Evolutionary conservation across 1,284 basidiomycete species (phyloP).

Genomic region (Cystobasidium sp.): DNA sequence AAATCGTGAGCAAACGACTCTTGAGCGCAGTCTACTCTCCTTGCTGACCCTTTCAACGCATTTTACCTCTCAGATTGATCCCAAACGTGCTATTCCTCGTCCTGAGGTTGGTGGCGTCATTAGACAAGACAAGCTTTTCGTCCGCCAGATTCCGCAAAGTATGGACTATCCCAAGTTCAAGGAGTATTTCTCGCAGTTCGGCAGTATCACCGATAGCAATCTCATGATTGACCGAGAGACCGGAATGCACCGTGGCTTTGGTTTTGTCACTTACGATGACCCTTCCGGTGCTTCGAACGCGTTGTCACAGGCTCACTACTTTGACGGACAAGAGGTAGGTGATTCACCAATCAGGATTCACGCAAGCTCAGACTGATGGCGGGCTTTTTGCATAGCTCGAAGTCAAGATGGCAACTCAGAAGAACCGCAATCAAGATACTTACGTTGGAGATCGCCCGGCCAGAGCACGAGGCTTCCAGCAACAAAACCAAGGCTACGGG

Average conservation of each 20-base stretch:
- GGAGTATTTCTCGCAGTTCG: conserved; percentile 84
- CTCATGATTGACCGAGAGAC: conserved; percentile 99
- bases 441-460: conserved; percentile 38
- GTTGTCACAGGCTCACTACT: conserved; percentile 53
- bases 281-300: conserved; percentile 78
- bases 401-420: conserved; percentile 44
- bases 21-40: not conserved
- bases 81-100: conserved; percentile 96
- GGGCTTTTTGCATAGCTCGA: conserved; percentile 22
- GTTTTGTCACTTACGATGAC: conserved; percentile 90
- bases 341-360: too few species aligned
- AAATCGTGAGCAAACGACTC: conserved; percentile 69
- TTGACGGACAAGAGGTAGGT: conserved; percentile 56
- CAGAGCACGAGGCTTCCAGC: conserved; percentile 23
- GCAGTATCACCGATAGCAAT: conserved; percentile 92
- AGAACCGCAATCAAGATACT: conserved; percentile 30
- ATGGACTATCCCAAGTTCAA: conserved; percentile 94
- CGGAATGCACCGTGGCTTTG: conserved; percentile 93
- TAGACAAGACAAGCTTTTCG: conserved; percentile 69
- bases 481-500: conserved; percentile 39
- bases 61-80: conserved; percentile 77
- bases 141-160: conserved; percentile 87
- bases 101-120: conserved; percentile 64
- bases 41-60: not conserved
- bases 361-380: too few species aligned